Evolutionary conservation across 306 rosid genomes (phyloP).

Genomic region (Acacia confusa): DNA sequence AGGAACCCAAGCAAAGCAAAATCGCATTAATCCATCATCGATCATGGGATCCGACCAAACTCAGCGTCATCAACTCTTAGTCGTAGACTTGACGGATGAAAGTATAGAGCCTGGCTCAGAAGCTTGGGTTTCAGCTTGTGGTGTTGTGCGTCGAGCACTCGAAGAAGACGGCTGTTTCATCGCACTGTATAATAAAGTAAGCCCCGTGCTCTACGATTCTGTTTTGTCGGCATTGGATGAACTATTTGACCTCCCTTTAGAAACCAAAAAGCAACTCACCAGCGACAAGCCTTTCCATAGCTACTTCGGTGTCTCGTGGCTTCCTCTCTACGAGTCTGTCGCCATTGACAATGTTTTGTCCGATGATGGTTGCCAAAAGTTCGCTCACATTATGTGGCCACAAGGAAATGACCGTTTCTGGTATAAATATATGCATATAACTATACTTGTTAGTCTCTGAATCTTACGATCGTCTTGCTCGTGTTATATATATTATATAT

Average conservation of each 20-base stretch:
- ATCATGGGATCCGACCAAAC: slow-evolving; percentile 37
- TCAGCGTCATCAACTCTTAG: slow-evolving; percentile 2
- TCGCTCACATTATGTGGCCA: slow-evolving; percentile 37
- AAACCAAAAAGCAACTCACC: slow-evolving; percentile 31
- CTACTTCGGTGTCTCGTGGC: slow-evolving; percentile 33
- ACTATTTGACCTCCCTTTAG: slow-evolving; percentile 35
- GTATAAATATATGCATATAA: not conserved
- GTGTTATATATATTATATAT: not conserved
- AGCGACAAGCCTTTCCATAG: slow-evolving; percentile 42
- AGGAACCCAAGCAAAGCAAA: too few relatives aligned
- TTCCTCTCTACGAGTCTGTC: slow-evolving; percentile 47
- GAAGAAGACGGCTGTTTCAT: slow-evolving; percentile 43
- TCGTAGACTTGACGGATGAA: slow-evolving; percentile 34
- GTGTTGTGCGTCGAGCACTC: slow-evolving; percentile 21
- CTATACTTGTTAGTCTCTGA: not conserved
- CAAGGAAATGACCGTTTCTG: slow-evolving; percentile 36
- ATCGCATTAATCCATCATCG: too few relatives aligned
- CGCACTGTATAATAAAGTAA: slow-evolving; percentile 29
- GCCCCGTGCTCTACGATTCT: slow-evolving; percentile 31
- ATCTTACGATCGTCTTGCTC: not conserved
- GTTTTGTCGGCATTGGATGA: slow-evolving; percentile 24
- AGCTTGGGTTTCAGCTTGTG: slow-evolving; percentile 40
- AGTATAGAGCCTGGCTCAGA: slow-evolving; percentile 38
- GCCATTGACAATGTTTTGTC: slow-evolving; percentile 34
- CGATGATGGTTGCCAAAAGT: slow-evolving; percentile 30